A percentile compares a stretch with the other conserved stretches of the same genome.
These are phyloP conservation scores for Mrakia frigida DNA, from an alignment of 768 basidiomycete species.

Conservation along the genomic window DNA sequence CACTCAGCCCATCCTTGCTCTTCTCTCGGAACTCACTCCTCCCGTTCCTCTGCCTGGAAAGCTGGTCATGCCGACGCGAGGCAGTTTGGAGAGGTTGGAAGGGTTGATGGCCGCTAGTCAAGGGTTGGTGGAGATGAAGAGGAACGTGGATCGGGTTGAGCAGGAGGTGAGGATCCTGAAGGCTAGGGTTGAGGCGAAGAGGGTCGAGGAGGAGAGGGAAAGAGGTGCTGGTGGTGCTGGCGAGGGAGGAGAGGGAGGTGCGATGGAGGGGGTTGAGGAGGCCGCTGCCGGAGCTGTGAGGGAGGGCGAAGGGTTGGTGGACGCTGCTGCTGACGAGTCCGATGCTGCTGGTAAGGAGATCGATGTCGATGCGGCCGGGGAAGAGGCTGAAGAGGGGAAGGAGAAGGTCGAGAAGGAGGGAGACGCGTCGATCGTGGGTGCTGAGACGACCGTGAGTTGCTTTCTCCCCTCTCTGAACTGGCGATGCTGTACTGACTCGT, in stretches of 20 bases:
- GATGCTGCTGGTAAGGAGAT: neutral
- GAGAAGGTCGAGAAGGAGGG: no score
- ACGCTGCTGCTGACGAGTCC: neutral
- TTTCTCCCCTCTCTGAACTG: no score
- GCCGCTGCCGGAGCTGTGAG: neutral
- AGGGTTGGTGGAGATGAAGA: constrained; percentile 77
- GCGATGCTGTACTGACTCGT: no score
- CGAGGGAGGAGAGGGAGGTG: neutral
- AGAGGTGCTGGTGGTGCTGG: neutral
- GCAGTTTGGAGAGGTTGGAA: constrained; percentile 70
- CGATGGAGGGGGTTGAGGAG: constrained; percentile 8
- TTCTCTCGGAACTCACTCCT: constrained; percentile 65
- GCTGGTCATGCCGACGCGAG: constrained; percentile 89
- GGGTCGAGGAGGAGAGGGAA: constrained; percentile 7
- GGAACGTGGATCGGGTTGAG: constrained; percentile 74
- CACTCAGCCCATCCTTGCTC: constrained; percentile 68
- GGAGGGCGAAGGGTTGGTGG: neutral
- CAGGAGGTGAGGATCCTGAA: constrained; percentile 73
- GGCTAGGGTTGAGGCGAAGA: constrained; percentile 43
- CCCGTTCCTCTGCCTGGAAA: constrained; percentile 56
- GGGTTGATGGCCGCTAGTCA: constrained; percentile 65
- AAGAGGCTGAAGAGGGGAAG: no score
- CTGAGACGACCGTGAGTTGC: no score
- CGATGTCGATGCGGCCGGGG: neutral
- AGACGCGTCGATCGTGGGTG: no score